Evolutionary conservation across 352 stramenopile genomes (phyloP).

Genomic region (Phytophthora multivora): DNA sequence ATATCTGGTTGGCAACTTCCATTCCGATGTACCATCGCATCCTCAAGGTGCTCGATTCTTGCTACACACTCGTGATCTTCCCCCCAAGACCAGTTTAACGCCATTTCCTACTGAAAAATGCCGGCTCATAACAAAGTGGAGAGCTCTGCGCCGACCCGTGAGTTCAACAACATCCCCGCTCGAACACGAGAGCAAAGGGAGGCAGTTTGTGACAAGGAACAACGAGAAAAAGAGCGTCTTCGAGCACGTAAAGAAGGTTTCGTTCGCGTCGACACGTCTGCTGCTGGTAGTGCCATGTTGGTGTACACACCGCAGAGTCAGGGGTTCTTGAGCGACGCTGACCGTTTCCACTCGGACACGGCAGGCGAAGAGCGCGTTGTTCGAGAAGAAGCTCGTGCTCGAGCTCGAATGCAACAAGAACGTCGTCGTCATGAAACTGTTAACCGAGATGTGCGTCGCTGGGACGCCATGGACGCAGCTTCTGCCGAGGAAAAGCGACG

Average conservation of each 20-base stretch:
- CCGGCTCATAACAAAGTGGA: slow-evolving; percentile 14
- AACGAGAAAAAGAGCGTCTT: slow-evolving; percentile 76
- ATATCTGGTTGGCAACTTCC: slow-evolving; percentile 7
- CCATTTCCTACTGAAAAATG: slow-evolving; percentile 3
- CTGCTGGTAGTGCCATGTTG: slow-evolving; percentile 69
- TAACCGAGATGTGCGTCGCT: slow-evolving; percentile 80
- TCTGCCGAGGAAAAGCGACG: slow-evolving; percentile 72
- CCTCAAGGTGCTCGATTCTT: background rate
- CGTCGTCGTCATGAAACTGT: slow-evolving; percentile 62
- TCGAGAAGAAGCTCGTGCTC: slow-evolving; percentile 59
- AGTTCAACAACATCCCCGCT: slow-evolving; percentile 85
- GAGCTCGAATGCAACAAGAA: slow-evolving; percentile 66
- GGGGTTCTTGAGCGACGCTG: slow-evolving; percentile 85
- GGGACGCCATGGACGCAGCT: slow-evolving; percentile 81
- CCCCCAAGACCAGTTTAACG: background rate
- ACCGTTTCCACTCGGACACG: slow-evolving; percentile 91
- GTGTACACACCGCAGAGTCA: slow-evolving; percentile 63
- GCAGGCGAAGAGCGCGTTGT: slow-evolving; percentile 77
- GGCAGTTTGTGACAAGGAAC: slow-evolving; percentile 77
- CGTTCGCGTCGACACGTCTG: slow-evolving; percentile 71
- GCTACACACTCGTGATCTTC: slow-evolving; percentile 17
- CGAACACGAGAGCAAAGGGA: slow-evolving; percentile 69
- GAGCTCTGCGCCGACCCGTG: slow-evolving; percentile 7
- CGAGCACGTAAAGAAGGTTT: slow-evolving; percentile 70
- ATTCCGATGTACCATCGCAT: slow-evolving; percentile 11